Conservation (phyloP, 2,329 filamentous ascomycete species). For the Teratosphaeria zuluensis region DNA sequence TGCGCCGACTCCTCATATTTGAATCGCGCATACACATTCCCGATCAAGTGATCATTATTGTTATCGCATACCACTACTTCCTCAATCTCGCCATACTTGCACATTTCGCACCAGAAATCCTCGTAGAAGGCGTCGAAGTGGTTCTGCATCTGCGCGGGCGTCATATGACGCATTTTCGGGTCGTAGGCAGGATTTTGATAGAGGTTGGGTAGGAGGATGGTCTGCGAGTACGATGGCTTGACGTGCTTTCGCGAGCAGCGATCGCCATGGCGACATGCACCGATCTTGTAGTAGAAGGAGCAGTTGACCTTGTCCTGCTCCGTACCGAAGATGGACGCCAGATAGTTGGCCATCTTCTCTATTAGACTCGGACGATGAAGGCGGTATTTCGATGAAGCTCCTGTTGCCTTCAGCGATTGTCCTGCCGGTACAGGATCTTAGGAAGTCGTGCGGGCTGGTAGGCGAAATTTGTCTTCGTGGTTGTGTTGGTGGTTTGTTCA, state of each 20-base stretch:
- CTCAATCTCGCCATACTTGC: conserved; percentile 95
- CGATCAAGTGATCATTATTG: conserved; percentile 98
- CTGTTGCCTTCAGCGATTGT: background rate
- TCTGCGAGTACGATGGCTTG: conserved; percentile 96
- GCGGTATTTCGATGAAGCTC: background rate
- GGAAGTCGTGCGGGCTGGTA: no score
- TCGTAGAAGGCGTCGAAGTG: conserved; percentile 99
- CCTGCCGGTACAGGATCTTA: background rate
- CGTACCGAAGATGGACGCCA: conserved; percentile 98
- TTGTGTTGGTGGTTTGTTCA: background rate
- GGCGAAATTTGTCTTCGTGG: no score
- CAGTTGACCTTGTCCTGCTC: conserved; percentile 99
- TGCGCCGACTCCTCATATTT: conserved; percentile 98
- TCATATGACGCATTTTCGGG: conserved; percentile 67
- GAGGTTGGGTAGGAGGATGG: conserved; percentile 93
- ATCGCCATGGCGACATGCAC: conserved; percentile 95
- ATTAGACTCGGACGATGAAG: background rate
- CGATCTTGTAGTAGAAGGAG: conserved; percentile 99
- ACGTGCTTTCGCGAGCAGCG: conserved; percentile 97
- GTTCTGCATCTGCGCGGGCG: conserved; percentile 88
- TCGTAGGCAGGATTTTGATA: conserved; percentile 99
- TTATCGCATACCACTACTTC: conserved; percentile 99
- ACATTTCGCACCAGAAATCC: conserved; percentile 99
- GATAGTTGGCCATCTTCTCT: conserved; percentile 81
- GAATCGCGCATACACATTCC: conserved; percentile 98